Conservation (phyloP, 1,284 basidiomycete species). For the Naganishia sp. region DNA sequence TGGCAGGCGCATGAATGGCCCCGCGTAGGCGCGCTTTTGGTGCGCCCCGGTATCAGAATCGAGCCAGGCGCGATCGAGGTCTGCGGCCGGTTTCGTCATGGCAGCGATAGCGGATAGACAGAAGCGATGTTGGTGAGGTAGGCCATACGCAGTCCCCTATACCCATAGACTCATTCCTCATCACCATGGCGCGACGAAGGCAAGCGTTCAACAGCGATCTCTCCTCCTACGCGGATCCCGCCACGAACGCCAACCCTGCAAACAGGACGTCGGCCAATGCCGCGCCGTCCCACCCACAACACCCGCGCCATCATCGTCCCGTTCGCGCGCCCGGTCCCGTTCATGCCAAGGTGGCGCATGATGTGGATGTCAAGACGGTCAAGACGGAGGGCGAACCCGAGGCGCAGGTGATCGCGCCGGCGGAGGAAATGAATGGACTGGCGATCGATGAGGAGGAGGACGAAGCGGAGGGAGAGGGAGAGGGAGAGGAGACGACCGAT, state of each 20-base stretch:
- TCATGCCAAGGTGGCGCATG: constrained; percentile 14
- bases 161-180: neutral
- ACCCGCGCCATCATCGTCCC: constrained; percentile 1
- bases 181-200: constrained; percentile 27
- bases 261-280: constrained; percentile 15
- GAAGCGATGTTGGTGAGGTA: no score
- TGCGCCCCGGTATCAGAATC: no score
- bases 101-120: no score
- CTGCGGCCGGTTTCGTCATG: no score
- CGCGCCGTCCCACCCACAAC: neutral
- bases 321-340: constrained; percentile 8
- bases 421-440: neutral
- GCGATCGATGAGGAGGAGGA: constrained; percentile 4
- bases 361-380: constrained; percentile 9
- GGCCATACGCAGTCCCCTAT: neutral
- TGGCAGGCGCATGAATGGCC: no score
- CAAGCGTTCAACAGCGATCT: constrained; percentile 29
- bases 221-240: constrained; percentile 17
- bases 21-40: no score
- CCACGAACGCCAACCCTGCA: constrained; percentile 16
- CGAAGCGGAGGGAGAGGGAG: constrained; percentile 7
- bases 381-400: constrained; percentile 4
- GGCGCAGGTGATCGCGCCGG: constrained; percentile 16
- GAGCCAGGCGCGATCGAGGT: no score
- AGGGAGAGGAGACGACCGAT: neutral